phyloP scores from a whole-genome alignment of 495 filamentous ascomycete species.

The Penicillium turbatum region DNA sequence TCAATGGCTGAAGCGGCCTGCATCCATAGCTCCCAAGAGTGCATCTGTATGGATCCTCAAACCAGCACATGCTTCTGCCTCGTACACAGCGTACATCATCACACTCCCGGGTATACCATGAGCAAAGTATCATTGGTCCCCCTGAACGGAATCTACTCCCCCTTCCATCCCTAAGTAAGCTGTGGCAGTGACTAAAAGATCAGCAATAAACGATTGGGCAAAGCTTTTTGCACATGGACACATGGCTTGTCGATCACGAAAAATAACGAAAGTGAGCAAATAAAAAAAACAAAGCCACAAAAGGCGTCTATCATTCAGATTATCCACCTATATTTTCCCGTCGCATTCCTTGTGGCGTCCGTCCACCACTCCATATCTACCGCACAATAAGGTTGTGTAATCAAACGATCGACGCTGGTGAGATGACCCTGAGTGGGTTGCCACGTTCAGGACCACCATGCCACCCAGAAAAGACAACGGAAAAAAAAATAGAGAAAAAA shows the following conservation, averaged over 20 bases:
- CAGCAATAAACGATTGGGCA: not conserved
- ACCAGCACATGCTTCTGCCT: constrained; percentile 1
- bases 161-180: not conserved
- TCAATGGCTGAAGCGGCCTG: constrained; percentile 4
- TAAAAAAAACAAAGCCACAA: not conserved
- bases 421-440: constrained; percentile 20
- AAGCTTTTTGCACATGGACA: not conserved
- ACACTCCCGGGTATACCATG: not conserved
- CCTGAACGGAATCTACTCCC: not conserved
- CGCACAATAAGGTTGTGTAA: constrained; percentile 16
- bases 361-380: not conserved
- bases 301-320: not conserved
- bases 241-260: constrained; percentile 4
- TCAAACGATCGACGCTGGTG: constrained; percentile 19
- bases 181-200: not conserved
- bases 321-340: not conserved
- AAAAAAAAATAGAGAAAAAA: too few species aligned
- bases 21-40: not conserved
- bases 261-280: not conserved
- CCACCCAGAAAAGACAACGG: not conserved
- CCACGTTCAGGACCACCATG: constrained; percentile 24
- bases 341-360: constrained; percentile 1
- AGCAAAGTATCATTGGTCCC: not conserved
- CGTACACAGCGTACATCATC: not conserved
- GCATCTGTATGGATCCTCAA: not conserved